These are phyloP conservation scores for Raphidocelis subcapitata DNA, from an alignment of 139 green algal species.

Conservation along the genomic window DNA sequence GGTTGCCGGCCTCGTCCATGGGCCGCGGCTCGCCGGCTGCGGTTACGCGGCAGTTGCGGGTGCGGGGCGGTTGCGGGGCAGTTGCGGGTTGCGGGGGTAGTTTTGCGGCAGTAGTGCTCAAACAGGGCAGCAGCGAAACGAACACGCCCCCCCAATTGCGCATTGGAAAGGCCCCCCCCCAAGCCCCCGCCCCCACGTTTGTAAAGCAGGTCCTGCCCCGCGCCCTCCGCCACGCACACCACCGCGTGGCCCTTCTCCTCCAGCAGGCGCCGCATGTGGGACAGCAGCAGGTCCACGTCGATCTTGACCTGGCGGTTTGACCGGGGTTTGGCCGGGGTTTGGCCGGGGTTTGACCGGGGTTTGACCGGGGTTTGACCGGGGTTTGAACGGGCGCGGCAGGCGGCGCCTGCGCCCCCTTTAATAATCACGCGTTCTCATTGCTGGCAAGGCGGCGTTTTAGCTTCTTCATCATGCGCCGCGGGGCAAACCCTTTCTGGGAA, in stretches of 20 bases:
- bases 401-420: no score
- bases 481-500: no score
- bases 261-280: slow-evolving; percentile 72
- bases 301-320: slow-evolving; percentile 3
- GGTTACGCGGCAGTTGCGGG: background rate
- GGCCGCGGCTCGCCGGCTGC: slow-evolving; percentile 16
- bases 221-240: slow-evolving; percentile 87
- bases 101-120: no score
- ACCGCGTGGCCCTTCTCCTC: slow-evolving; percentile 70
- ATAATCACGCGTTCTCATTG: no score
- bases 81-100: background rate
- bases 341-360: no score
- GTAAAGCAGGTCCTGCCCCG: slow-evolving; percentile 70
- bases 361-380: no score
- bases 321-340: no score
- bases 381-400: no score
- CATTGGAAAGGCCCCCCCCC: background rate
- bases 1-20: slow-evolving; percentile 77
- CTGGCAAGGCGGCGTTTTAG: no score
- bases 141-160: background rate
- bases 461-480: no score
- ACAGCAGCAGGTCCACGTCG: slow-evolving; percentile 41
- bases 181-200: slow-evolving; percentile 1
- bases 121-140: background rate
- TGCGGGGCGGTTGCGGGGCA: background rate